Evolutionary conservation across 1,284 basidiomycete genomes (phyloP), one percentile per base, ranked within the genome.

Genomic region (Hypsizygus ulmarius): DNA sequence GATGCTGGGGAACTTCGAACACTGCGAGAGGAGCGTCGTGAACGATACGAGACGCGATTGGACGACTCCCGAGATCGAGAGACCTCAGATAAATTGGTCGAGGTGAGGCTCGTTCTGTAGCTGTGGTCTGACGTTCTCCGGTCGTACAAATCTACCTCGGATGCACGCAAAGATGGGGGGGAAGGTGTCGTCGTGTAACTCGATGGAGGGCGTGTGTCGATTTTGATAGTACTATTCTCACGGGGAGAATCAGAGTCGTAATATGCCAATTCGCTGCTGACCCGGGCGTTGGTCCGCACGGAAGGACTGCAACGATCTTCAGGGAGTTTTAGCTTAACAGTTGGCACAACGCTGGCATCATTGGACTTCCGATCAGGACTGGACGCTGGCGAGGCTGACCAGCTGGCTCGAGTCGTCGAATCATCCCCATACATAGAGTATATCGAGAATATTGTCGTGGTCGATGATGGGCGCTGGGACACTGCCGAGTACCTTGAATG

Each of bases 351-450:
- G 39, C 32, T 56, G 54, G 47, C 41, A 28, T 55, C 59, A 45
- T 54, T 59, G 37, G 60, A 58, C 41, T 59, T 58, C 40, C 59
- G 59, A 52, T 65, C 59, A 59, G 69, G 57, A 19, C 48, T 53
- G 46, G 37, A 38, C 37, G 52, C 44, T 28, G 59, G 48, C 15
- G 63, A 55, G 29, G 64, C 50, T 29, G 62, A 57, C 59, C 68
- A 70, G 51, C 65, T 66, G 43, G 61, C 60, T 57, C 68, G 60
- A 27, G 55, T 50, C 58, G 55, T 50, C 58, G 58, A 69, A 33
- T 75, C 71, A 58, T 78, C 76, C 39, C 75, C 75, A 63, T 89
- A 90, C 87, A 89, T 90, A 42, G 84, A 87, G 64, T 87, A 90
- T 47, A 90, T 90, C 48, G 84, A 82, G 63, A 85, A 80, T 57